Base-by-base conservation (phyloP, 257 asterid species). In the Orobanche coerulescens region DNA sequence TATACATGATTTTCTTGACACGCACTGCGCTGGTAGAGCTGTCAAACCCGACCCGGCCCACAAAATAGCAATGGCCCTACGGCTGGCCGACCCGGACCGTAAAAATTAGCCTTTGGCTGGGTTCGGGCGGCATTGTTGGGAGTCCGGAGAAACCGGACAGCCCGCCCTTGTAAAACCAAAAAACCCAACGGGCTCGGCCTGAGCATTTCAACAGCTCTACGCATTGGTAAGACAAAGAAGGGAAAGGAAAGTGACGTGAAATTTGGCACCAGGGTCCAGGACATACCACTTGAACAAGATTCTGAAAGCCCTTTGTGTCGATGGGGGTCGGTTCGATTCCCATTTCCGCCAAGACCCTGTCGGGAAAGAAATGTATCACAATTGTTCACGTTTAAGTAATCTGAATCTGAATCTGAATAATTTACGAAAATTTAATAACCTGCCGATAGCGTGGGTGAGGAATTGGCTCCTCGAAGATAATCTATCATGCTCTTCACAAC, bases 251-350 rank as follows among this genome's bases (percentile, higher is more conserved):
- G 4, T 24, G 10, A 25, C 1, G 7, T 11, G 46, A n/a, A 62
- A 14, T 28, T 7, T 30, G 24, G 40, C 25, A 18, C 64, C 1
- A 1, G 33, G 11, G 6, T 22, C n/a, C n/a, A n/a, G n/a, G n/a
- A n/a, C 14, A 10, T 83, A 88, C 98, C 90, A 91, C 93, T 82
- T 88, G 76, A 68, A 84, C 66, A 24, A 91, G 98, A 84, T 88
- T 85, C 82, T 88, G 85, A 76, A 88, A 91, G 54, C 95, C 95
- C 70, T 70, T 76, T 0, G 98, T 88, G 83, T 84, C 98, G 15
- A 88, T 82, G 12, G 90, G 78, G 0, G 98, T 91, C n/a, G 90
- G 65, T 47, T 79, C 87, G 14, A 78, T 68, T 42, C 78, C 84
- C 87, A 91, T 83, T 72, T 88, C 90, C 15, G 76, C 68, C 70